phyloP scores from a whole-genome alignment of 495 filamentous ascomycete genomes.

The Penicillium maclennaniae region DNA sequence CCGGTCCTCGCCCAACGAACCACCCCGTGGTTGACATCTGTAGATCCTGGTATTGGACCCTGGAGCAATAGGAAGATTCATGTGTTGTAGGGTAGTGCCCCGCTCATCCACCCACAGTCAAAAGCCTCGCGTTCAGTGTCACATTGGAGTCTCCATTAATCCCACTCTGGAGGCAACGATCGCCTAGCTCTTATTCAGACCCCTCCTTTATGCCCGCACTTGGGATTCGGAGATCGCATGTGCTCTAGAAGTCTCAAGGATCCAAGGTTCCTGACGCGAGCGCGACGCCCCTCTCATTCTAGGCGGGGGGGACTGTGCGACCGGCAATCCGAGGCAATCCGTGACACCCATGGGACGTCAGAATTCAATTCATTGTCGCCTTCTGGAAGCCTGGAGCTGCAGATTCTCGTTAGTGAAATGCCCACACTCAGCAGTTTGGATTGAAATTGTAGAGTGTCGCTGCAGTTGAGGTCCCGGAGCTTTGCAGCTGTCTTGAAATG shows the following conservation, averaged over 20 bases:
- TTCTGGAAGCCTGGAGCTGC: not conserved
- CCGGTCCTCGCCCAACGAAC: slow-evolving; percentile 1
- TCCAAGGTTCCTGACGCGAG: slow-evolving; percentile 10
- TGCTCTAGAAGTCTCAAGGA: not conserved
- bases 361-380: slow-evolving; percentile 11
- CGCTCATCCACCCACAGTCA: not conserved
- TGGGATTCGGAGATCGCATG: not conserved
- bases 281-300: slow-evolving; percentile 10
- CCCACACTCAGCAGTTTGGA: not conserved
- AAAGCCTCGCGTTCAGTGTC: slow-evolving; percentile 8
- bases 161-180: slow-evolving; percentile 2
- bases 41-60: slow-evolving; percentile 3
- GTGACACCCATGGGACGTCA: not conserved
- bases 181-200: not conserved
- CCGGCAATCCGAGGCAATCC: not conserved
- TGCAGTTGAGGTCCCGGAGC: not conserved
- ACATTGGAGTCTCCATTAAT: slow-evolving; percentile 1
- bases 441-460: not conserved
- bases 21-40: slow-evolving; percentile 11
- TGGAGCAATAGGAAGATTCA: not conserved
- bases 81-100: not conserved
- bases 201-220: not conserved
- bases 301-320: slow-evolving; percentile 6
- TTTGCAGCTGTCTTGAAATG: slow-evolving; percentile 6
- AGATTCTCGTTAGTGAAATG: not conserved